phyloP scores from a whole-genome alignment of 2,329 filamentous ascomycete genomes.

The Colletotrichum somersetense region DNA sequence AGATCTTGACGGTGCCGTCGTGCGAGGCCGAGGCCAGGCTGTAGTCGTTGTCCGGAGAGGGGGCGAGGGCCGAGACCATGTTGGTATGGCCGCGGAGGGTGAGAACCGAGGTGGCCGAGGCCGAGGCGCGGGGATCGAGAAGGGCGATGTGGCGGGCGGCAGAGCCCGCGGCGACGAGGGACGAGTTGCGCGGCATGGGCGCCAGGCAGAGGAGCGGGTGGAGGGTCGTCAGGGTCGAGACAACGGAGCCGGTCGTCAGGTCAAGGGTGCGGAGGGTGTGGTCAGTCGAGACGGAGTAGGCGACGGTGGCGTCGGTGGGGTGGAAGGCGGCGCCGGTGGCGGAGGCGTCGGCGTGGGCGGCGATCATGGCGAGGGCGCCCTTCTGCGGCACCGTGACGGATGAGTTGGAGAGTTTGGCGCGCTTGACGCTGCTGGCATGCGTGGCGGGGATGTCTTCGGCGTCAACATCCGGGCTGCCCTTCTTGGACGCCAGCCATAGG shows the following conservation, averaged over 20 bases:
- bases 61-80: slow-evolving; percentile 61
- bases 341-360: slow-evolving; percentile 79
- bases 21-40: slow-evolving; percentile 90
- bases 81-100: slow-evolving; percentile 93
- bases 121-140: slow-evolving; percentile 88
- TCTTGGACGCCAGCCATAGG: slow-evolving; percentile 88
- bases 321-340: slow-evolving; percentile 88
- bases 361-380: slow-evolving; percentile 81
- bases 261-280: slow-evolving; percentile 93
- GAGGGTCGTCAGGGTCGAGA: slow-evolving; percentile 85
- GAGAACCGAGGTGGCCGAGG: slow-evolving; percentile 83
- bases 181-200: slow-evolving; percentile 74
- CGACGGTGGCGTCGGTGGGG: slow-evolving; percentile 85
- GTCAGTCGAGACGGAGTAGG: slow-evolving; percentile 92
- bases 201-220: slow-evolving; percentile 85
- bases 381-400: slow-evolving; percentile 71
- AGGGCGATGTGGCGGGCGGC: slow-evolving; percentile 89
- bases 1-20: slow-evolving; percentile 92
- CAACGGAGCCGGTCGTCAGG: slow-evolving; percentile 81
- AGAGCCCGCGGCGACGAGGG: slow-evolving; percentile 79
- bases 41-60: slow-evolving; percentile 76
- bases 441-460: slow-evolving; percentile 76
- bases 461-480: slow-evolving; percentile 80
- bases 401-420: slow-evolving; percentile 72
- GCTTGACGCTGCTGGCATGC: slow-evolving; percentile 72